Base-by-base conservation (phyloP, 768 basidiomycete genomes). In the Russula sp. region DNA sequence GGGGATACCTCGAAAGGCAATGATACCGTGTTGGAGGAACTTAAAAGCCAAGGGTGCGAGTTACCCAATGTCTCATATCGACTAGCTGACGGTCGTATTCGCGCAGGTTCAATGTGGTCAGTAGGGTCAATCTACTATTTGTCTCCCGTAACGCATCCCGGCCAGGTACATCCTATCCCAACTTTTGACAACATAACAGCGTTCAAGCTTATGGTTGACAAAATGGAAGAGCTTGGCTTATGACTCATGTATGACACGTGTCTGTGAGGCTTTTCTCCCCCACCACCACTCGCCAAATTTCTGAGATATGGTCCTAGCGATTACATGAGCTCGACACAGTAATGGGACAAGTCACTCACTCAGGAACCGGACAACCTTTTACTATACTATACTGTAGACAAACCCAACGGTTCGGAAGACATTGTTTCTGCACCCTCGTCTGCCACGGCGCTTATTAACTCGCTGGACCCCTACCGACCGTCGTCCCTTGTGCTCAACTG, bases 211-310 rank as follows among this genome's bases (percentile, higher is more conserved):
- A 83, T 89, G 32, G 70, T 91, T 9, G 85, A 89, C 68, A 75
- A 79, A 48, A 89, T 91, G 86, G 83, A 90, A 71, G 80, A 86
- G 63, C 82, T 85, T 0, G 82, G 81, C 0, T 65, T 84, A 3
- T 92, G 87, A 69, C 78, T 91, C 59, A 90, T 91, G 84, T 93
- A 92, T 66, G 89, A 91, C 71, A 91, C 92, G 89, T 80, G 89
- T 54, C 76, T 55, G 82, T 83, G 34, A 50, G 75, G 67, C 57
- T 10, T 20, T n/a, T 13, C 27, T 44, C 35, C 6, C 8, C 10
- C 18, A 55, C 6, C 34, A 2, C 10, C 20, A 47, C 7, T 39
- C 45, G 10, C 20, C 37, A 18, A 14, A 4, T 50, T 53, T 20
- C 39, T 57, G 40, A 5, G 22, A 35, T n/a, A 22, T 6, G 13